Evolutionary conservation across 2,329 filamentous ascomycete species (phyloP).

Genomic region (Fusarium poae): DNA sequence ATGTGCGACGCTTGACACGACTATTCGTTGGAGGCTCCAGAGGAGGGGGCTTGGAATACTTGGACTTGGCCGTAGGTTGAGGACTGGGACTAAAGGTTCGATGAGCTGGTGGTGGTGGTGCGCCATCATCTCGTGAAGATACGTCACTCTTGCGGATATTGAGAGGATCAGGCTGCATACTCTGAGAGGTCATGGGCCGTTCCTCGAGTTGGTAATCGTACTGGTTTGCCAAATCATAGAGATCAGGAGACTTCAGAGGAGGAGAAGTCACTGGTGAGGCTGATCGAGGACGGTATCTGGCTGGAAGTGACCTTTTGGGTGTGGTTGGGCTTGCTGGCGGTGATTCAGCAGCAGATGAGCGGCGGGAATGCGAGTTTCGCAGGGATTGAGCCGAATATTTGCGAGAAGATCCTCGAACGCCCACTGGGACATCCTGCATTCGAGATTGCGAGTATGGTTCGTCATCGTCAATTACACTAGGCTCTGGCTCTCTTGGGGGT

Average conservation of each 20-base stretch:
- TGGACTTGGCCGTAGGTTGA: slow-evolving; percentile 48
- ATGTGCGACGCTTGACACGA: slow-evolving; percentile 77
- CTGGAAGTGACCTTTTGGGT: slow-evolving; percentile 49
- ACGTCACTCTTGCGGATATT: slow-evolving; percentile 53
- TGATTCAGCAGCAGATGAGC: slow-evolving; percentile 37
- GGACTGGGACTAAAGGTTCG: slow-evolving; percentile 55
- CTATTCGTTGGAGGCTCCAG: slow-evolving; percentile 59
- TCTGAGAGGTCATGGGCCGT: slow-evolving; percentile 53
- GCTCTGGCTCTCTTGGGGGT: slow-evolving; percentile 59
- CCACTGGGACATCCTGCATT: slow-evolving; percentile 52
- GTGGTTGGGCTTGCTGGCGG: slow-evolving; percentile 52
- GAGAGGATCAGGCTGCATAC: slow-evolving; percentile 55
- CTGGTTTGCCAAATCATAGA: slow-evolving; percentile 51
- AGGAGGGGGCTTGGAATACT: slow-evolving; percentile 58
- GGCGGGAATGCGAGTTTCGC: slow-evolving; percentile 42
- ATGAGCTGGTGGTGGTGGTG: slow-evolving; percentile 68
- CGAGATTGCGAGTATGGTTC: slow-evolving; percentile 38
- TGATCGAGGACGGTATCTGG: slow-evolving; percentile 47
- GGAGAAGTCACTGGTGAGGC: slow-evolving; percentile 44
- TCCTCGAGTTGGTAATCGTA: slow-evolving; percentile 49
- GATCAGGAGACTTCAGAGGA: slow-evolving; percentile 45
- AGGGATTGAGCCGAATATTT: slow-evolving; percentile 45
- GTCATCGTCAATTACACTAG: slow-evolving; percentile 51
- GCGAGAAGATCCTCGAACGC: slow-evolving; percentile 47
- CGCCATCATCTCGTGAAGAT: slow-evolving; percentile 64